Evolutionary conservation across 1,139 yeast species (phyloP).

Genomic region (Scheffersomyces segobiensis): DNA sequence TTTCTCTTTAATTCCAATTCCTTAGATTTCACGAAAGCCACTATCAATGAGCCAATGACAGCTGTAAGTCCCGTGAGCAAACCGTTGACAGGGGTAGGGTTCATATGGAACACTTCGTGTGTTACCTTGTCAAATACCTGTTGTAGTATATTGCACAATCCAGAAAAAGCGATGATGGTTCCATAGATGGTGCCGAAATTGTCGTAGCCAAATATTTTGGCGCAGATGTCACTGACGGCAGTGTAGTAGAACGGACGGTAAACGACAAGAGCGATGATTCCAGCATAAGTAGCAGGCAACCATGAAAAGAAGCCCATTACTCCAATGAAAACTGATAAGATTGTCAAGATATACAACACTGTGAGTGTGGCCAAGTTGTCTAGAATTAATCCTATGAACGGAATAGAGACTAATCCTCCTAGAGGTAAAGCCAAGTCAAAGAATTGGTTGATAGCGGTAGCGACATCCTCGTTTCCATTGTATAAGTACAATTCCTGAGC

Average conservation of each 20-base stretch:
- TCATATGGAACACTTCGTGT: conserved; percentile 63
- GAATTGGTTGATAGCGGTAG: conserved; percentile 63
- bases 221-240: conserved; percentile 85
- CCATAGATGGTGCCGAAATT: conserved; percentile 95
- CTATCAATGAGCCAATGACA: conserved; percentile 52
- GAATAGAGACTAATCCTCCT: conserved; percentile 84
- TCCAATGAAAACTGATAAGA: conserved; percentile 63
- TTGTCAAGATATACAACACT: conserved; percentile 53
- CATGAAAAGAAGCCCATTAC: conserved; percentile 61
- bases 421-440: conserved; percentile 85
- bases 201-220: conserved; percentile 89
- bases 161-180: conserved; percentile 76
- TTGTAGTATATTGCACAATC: conserved; percentile 72
- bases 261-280: conserved; percentile 71
- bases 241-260: conserved; percentile 93
- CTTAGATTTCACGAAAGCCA: conserved; percentile 56
- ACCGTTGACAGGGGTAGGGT: conserved; percentile 77
- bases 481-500: conserved; percentile 75
- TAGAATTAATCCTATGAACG: conserved; percentile 78
- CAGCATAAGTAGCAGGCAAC: conserved; percentile 55
- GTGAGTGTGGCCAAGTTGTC: conserved; percentile 71
- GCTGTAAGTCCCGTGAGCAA: conserved; percentile 54
- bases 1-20: conserved; percentile 50
- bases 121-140: conserved; percentile 69
- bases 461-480: conserved; percentile 47